Evolutionary conservation across 345 rosid genomes (phyloP).

Genomic region (Boechera divaricarpa): DNA sequence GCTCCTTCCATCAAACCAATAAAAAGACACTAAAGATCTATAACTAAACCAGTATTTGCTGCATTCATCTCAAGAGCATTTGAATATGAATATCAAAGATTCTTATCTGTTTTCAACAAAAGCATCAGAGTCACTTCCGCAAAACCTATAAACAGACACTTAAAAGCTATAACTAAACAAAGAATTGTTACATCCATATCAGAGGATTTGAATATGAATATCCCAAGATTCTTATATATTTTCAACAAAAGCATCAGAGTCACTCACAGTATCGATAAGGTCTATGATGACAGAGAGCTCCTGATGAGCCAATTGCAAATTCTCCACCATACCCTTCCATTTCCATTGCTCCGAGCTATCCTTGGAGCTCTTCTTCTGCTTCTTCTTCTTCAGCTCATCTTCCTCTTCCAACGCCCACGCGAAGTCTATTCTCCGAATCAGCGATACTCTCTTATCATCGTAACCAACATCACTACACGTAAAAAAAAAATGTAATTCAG

Average conservation of each 20-base stretch:
- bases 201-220: neutral
- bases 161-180: too few species aligned
- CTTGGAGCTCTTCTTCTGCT: slow-evolving; percentile 66
- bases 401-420: slow-evolving; percentile 93
- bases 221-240: neutral
- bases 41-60: neutral
- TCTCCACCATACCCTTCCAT: slow-evolving; percentile 94
- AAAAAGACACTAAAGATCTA: neutral
- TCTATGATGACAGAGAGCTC: slow-evolving; percentile 88
- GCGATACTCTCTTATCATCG: slow-evolving; percentile 81
- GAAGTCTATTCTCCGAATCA: slow-evolving; percentile 80
- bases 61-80: neutral
- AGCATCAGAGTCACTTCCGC: too few species aligned
- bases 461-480: slow-evolving; percentile 65
- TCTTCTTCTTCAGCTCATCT: slow-evolving; percentile 61
- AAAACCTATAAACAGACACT: too few species aligned
- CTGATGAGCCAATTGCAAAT: slow-evolving; percentile 87
- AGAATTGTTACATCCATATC: neutral
- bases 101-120: too few species aligned
- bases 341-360: slow-evolving; percentile 67
- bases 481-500: neutral
- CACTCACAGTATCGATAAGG: slow-evolving; percentile 85
- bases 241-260: slow-evolving; percentile 8
- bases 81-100: too few species aligned
- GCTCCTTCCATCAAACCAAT: neutral